These are phyloP conservation scores for Arabidopsis hybrid DNA, from an alignment of 441 rosid genomes.

Conservation along the genomic window DNA sequence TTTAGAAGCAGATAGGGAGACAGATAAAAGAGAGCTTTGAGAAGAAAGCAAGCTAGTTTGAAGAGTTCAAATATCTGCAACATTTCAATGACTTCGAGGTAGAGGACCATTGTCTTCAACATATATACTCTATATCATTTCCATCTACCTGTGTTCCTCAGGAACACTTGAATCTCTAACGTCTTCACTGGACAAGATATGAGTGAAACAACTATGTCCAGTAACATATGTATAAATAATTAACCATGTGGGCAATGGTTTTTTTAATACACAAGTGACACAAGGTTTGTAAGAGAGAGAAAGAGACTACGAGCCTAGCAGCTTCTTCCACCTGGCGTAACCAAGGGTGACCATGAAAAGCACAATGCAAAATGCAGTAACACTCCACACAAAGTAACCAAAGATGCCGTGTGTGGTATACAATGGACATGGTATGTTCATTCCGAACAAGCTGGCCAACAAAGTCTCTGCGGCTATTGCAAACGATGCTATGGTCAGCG, in stretches of 20 bases:
- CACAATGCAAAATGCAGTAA: slow-evolving; percentile 58
- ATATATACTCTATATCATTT: not conserved
- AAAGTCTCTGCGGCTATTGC: slow-evolving; percentile 77
- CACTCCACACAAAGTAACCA: slow-evolving; percentile 56
- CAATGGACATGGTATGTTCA: slow-evolving; percentile 79
- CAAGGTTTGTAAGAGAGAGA: not conserved
- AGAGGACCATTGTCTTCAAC: not conserved
- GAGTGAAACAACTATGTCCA: slow-evolving; percentile 5
- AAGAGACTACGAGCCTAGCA: slow-evolving; percentile 65
- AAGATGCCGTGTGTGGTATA: slow-evolving; percentile 56
- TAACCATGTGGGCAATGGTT: not conserved
- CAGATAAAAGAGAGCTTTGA: not conserved
- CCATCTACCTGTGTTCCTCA: not conserved
- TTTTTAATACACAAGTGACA: not conserved
- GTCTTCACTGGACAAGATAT: not conserved
- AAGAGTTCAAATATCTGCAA: not conserved
- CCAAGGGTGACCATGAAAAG: slow-evolving; percentile 79
- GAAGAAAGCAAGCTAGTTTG: not conserved
- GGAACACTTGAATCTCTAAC: slow-evolving; percentile 4
- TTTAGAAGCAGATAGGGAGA: not conserved
- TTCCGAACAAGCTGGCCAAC: slow-evolving; percentile 79
- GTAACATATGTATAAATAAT: not conserved
- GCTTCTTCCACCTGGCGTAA: slow-evolving; percentile 95
- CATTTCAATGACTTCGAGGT: not conserved
- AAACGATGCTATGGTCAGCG: slow-evolving; percentile 80